Base-by-base conservation (phyloP, 257 asterid genomes). In the Prunella vulgaris region DNA sequence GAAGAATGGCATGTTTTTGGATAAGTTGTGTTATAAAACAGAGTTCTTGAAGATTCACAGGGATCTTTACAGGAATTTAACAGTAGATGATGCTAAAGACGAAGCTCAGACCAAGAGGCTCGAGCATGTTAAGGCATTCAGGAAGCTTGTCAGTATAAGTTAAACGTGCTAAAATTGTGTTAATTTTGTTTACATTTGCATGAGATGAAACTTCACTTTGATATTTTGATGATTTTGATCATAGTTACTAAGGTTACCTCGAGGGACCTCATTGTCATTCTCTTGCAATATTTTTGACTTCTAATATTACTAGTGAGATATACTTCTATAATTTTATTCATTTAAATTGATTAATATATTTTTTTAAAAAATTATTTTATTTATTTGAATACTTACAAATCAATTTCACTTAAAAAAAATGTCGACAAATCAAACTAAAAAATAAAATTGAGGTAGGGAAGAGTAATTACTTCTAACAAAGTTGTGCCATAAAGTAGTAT, bases 31-130 rank as follows among this genome's bases (percentile, higher is more conserved):
- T 70, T 93, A 78, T 48, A 83, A 69, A 82, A 74, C 28, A 8
- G 97, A 88, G 77, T 93, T 82, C 79, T 58, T 84, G 64, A 88
- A 84, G 79, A 71, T 78, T 59, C 99, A 93, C 81, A 83, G 85
- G 89, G 87, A 84, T 84, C 93, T 93, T 65, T 88, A 88, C 69
- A 61, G 90, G 81, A 77, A 51, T 33, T 73, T 86, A 72, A 84
- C 76, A 20, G 79, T 77, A 37, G 66, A 73, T 5, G 81, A 82
- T 65, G 86, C 89, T n/a, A 83, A 76, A 79, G 90, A 86, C 67
- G 96, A 88, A 74, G 73, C 71, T 42, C 96, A 90, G 35, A 79
- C 74, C 32, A 71, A 70, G 84, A 84, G 97, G 87, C 82, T 93
- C 17, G 90, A 88, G 80, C 72, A 87, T 72, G 99, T 93, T 59